Conservation (phyloP, 345 rosid genomes). For the Triadica sebifera region DNA sequence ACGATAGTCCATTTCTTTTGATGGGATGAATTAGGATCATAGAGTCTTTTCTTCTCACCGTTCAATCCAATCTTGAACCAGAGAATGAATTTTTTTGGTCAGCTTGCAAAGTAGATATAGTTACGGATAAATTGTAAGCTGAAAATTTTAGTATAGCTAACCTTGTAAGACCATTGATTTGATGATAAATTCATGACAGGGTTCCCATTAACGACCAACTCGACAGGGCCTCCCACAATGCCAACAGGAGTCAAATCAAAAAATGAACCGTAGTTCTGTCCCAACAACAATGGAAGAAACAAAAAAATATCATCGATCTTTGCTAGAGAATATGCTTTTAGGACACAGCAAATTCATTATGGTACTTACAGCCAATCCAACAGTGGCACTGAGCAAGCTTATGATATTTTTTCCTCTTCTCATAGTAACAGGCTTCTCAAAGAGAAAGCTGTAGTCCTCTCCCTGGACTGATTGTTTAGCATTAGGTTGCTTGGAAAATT, state of each 20-base stretch:
- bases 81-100: too few species aligned
- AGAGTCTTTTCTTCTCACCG: too few species aligned
- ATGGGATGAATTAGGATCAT: too few species aligned
- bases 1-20: too few species aligned
- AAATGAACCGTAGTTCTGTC: slow-evolving; percentile 9
- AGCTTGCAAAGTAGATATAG: too few species aligned
- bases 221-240: neutral
- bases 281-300: neutral
- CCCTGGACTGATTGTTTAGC: neutral
- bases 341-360: too few species aligned
- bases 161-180: slow-evolving; percentile 4
- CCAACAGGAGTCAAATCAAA: slow-evolving; percentile 1
- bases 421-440: slow-evolving; percentile 10
- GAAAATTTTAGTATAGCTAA: neutral
- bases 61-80: too few species aligned
- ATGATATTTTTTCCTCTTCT: slow-evolving; percentile 3
- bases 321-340: too few species aligned
- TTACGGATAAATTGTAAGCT: too few species aligned
- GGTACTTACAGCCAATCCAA: slow-evolving; percentile 11
- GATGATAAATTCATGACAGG: neutral
- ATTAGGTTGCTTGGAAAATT: slow-evolving; percentile 6
- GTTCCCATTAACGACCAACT: neutral
- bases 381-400: slow-evolving; percentile 15
- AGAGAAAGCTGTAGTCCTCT: slow-evolving; percentile 7
- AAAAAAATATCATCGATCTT: neutral